Conservation (phyloP, 768 basidiomycete genomes). For the Tricholomella constricta region DNA sequence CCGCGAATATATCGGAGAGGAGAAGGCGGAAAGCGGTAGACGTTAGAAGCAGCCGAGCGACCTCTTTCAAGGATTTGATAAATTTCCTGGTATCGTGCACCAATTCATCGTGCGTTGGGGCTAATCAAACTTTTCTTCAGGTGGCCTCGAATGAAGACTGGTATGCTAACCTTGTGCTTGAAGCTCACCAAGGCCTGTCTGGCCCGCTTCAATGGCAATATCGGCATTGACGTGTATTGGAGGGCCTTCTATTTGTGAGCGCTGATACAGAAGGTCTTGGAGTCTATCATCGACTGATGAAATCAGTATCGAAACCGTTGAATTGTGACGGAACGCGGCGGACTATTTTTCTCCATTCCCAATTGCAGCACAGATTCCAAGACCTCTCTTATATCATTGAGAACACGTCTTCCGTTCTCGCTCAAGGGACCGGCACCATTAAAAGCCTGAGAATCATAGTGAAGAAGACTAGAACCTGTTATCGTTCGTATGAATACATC, state of each 20-base stretch:
- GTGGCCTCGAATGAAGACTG: background rate
- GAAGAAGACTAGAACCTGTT: constrained; percentile 30
- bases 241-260: constrained; percentile 20
- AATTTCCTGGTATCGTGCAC: constrained; percentile 29
- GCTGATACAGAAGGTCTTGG: constrained; percentile 38
- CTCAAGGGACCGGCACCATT: constrained; percentile 30
- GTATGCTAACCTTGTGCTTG: constrained; percentile 9
- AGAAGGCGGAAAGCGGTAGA: constrained; percentile 39
- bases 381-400: constrained; percentile 29
- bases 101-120: constrained; percentile 25
- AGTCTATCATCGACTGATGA: constrained; percentile 36
- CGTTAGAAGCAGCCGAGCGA: constrained; percentile 30
- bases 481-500: constrained; percentile 25
- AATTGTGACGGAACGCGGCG: constrained; percentile 2
- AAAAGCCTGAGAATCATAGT: constrained; percentile 10
- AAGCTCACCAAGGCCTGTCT: constrained; percentile 12
- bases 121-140: constrained; percentile 10
- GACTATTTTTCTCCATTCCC: constrained; percentile 41
- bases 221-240: constrained; percentile 20
- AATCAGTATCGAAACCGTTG: background rate
- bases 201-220: constrained; percentile 16
- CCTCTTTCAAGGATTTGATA: constrained; percentile 27
- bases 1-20: constrained; percentile 32
- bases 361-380: constrained; percentile 35
- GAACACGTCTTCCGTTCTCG: constrained; percentile 27